Evolutionary conservation across 2,329 filamentous ascomycete genomes (phyloP).

Genomic region (Boeremia exigua): DNA sequence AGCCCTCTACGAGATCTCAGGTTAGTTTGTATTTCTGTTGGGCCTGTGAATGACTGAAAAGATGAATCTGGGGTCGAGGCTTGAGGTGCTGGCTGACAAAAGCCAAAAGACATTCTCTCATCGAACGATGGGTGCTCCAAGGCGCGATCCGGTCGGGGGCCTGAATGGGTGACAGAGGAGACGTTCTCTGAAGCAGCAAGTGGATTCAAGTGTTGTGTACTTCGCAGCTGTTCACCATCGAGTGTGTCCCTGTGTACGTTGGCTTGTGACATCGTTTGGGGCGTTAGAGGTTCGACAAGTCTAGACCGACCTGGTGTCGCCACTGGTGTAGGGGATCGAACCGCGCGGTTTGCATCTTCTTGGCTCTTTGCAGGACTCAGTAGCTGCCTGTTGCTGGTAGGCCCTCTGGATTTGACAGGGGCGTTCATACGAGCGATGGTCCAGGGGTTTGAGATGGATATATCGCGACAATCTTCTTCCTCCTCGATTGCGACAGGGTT

Average conservation of each 20-base stretch:
- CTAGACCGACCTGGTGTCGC: constrained; percentile 1
- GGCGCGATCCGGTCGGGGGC: not conserved
- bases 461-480: constrained; percentile 40
- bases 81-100: not conserved
- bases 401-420: constrained; percentile 24
- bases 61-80: not conserved
- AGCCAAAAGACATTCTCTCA: not conserved
- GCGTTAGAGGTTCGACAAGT: constrained; percentile 21
- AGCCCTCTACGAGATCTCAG: not conserved
- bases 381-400: constrained; percentile 25
- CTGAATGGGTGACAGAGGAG: not conserved
- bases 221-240: constrained; percentile 17
- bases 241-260: not conserved
- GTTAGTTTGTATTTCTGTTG: not conserved
- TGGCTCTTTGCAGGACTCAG: constrained; percentile 35
- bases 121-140: not conserved
- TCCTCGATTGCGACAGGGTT: constrained; percentile 26
- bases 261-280: constrained; percentile 20
- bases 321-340: constrained; percentile 13
- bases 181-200: not conserved
- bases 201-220: constrained; percentile 10
- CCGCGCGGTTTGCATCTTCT: not conserved
- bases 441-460: constrained; percentile 56
- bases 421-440: constrained; percentile 57
- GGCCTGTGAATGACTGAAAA: too few relatives aligned